These are phyloP conservation scores for Xylaria venustula DNA, from an alignment of 495 filamentous ascomycete species.

Conservation along the genomic window DNA sequence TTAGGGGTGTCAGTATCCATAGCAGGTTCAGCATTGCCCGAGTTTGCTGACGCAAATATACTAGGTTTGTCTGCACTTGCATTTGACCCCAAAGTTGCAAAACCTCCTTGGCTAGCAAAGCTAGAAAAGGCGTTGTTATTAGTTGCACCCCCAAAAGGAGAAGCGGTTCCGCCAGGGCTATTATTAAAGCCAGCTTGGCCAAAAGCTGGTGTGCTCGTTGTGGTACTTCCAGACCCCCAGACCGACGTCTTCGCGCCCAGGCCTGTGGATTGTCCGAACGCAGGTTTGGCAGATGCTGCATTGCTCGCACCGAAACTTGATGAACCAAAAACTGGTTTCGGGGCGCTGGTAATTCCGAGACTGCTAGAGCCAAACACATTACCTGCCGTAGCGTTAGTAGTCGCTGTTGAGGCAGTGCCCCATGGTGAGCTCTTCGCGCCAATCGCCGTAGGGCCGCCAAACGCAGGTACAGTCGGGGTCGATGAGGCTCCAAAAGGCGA, in stretches of 20 bases:
- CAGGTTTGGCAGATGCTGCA: conserved; percentile 32
- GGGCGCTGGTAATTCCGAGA: conserved; percentile 42
- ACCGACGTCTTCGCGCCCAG: conserved; percentile 37
- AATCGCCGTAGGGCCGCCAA: conserved; percentile 37
- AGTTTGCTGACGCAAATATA: conserved; percentile 51
- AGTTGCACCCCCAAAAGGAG: conserved; percentile 30
- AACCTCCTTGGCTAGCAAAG: conserved; percentile 59
- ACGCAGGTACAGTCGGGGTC: conserved; percentile 23
- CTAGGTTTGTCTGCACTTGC: conserved; percentile 33
- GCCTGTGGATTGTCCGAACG: conserved; percentile 54
- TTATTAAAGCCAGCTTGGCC: conserved; percentile 38
- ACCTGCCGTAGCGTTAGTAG: conserved; percentile 27
- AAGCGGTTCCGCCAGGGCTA: conserved; percentile 11
- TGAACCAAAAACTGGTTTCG: conserved; percentile 36
- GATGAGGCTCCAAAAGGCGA: conserved; percentile 33
- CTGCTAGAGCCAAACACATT: conserved; percentile 37
- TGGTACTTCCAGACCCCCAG: conserved; percentile 37
- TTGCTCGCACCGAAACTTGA: conserved; percentile 36
- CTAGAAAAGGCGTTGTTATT: conserved; percentile 51
- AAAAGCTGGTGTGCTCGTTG: conserved; percentile 33
- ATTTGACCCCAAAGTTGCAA: conserved; percentile 44
- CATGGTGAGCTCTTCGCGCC: conserved; percentile 44
- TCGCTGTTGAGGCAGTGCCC: conserved; percentile 23
- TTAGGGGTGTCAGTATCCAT: conserved; percentile 39
- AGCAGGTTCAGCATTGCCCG: conserved; percentile 34